phyloP scores from a whole-genome alignment of 306 rosid genomes.

The Trifolium repens region DNA sequence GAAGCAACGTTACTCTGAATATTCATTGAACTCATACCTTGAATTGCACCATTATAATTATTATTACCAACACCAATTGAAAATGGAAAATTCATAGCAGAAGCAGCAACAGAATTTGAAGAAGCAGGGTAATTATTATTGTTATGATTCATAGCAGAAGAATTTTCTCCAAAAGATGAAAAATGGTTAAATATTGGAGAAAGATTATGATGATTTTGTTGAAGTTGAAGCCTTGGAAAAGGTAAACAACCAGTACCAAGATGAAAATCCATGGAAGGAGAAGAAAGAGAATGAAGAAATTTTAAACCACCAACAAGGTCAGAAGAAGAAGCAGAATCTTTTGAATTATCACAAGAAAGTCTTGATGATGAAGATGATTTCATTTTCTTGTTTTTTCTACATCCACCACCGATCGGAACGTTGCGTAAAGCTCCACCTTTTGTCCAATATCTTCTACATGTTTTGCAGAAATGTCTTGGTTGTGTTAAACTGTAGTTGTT shows the following conservation, averaged over 20 bases:
- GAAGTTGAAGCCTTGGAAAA: conserved; percentile 56
- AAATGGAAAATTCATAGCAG: conserved; percentile 54
- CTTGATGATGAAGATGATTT: conserved; percentile 70
- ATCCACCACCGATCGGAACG: conserved; percentile 93
- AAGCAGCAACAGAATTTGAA: conserved; percentile 41
- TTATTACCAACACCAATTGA: neutral
- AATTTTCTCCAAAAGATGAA: conserved; percentile 53
- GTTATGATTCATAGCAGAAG: conserved; percentile 32
- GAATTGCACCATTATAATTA: conserved; percentile 41
- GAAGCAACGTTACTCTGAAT: conserved; percentile 57
- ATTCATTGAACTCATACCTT: conserved; percentile 60
- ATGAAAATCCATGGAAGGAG: conserved; percentile 79
- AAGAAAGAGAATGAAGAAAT: conserved; percentile 67
- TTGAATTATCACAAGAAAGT: conserved; percentile 56
- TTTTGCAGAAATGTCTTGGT: conserved; percentile 95
- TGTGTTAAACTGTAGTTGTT: conserved; percentile 96
- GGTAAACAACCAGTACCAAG: conserved; percentile 50
- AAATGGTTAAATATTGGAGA: conserved; percentile 46
- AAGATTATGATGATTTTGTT: conserved; percentile 32
- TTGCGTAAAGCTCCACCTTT: conserved; percentile 90
- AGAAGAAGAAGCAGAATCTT: conserved; percentile 52
- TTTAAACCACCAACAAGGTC: conserved; percentile 59
- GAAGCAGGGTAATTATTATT: conserved; percentile 40
- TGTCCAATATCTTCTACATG: conserved; percentile 96
- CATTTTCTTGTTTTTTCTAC: conserved; percentile 85